Base-by-base conservation (phyloP, 1,139 yeast species). In the Debaryomyces fabryi region DNA sequence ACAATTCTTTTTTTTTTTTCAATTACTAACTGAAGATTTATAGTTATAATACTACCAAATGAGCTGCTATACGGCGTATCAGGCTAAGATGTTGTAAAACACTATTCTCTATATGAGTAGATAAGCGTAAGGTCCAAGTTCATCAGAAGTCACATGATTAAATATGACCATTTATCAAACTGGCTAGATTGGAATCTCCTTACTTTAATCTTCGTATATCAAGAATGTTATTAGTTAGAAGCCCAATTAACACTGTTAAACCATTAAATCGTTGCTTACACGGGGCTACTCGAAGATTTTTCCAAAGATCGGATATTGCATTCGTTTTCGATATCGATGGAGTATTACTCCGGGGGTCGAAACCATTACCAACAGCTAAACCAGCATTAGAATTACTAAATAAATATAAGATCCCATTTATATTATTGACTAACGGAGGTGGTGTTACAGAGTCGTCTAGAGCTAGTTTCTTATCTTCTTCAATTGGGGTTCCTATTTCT, bases 371-470 rank as follows among this genome's bases (percentile, higher is more conserved):
- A 1, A 78, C 77, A 40, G 97, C 97, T 1, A 70, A 71, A 21
- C 74, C 75, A 13, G 89, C 97, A 0, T 71, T 93, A 24, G 70
- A 74, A 35, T 65, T 81, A 23, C 74, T 93, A 45, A 74, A 85
- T 48, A 53, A 71, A 3, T 63, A 77, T 32, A 71, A 76, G n/a
- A 71, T 92, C 12, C 98, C 99, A 0, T 93, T 83, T 72, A 83
- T 91, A 20, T 65, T 93, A 42, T 72, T 93, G 63, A 93, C 98
- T 18, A 93, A 93, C 63, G 98, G 99, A 24, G 99, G 99, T 6
- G 98, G 99, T 3, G 78, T 79, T 46, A 70, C 82, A 21, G 99
- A 93, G 63, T 53, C 60, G 6, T 78, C 74, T 15, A 74, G 97
- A 40, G 84, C 84, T 1, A 72, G 73, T 5, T 81, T 77, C 46